phyloP scores from a whole-genome alignment of 495 filamentous ascomycete species.

The Neurospora sp. region DNA sequence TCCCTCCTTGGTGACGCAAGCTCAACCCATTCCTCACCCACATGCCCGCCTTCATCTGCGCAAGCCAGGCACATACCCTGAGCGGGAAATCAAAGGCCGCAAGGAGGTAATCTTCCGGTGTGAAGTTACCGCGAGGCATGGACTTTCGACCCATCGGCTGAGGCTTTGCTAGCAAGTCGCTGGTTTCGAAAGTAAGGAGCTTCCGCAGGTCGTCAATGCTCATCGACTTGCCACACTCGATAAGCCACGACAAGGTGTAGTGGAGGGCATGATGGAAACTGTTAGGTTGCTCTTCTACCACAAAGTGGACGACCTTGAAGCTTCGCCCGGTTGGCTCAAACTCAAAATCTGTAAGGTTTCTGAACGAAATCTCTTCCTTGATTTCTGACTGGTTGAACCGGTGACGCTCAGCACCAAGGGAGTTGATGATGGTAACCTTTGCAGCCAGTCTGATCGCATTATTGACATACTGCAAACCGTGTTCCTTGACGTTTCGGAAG shows the following conservation, averaged over 20 bases:
- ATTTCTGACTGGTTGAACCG: conserved; percentile 84
- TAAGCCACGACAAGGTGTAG: conserved; percentile 94
- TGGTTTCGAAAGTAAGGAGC: conserved; percentile 51
- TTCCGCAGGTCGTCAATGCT: conserved; percentile 50
- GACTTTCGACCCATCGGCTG: conserved; percentile 43
- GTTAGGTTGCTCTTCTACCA: conserved; percentile 78
- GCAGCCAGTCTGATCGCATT: conserved; percentile 69
- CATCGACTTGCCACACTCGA: conserved; percentile 80
- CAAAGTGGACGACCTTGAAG: conserved; percentile 71
- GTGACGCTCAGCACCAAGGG: conserved; percentile 76
- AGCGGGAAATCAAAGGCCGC: conserved; percentile 88
- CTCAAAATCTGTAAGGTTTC: conserved; percentile 63
- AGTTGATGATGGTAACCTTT: conserved; percentile 70
- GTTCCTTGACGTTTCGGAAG: conserved; percentile 56
- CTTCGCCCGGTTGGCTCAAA: conserved; percentile 56
- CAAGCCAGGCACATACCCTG: conserved; percentile 88
- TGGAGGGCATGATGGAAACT: conserved; percentile 98
- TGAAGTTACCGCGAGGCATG: conserved; percentile 38
- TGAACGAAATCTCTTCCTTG: conserved; percentile 73
- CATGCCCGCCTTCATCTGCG: conserved; percentile 96
- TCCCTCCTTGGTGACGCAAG: conserved; percentile 85
- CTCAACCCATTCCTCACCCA: conserved; percentile 98
- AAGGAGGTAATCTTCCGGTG: conserved; percentile 69
- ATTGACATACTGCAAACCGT: conserved; percentile 51
- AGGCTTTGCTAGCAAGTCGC: conserved; percentile 50